These are phyloP conservation scores for Pulveroboletus frians DNA, from an alignment of 768 basidiomycete species.

Conservation along the genomic window DNA sequence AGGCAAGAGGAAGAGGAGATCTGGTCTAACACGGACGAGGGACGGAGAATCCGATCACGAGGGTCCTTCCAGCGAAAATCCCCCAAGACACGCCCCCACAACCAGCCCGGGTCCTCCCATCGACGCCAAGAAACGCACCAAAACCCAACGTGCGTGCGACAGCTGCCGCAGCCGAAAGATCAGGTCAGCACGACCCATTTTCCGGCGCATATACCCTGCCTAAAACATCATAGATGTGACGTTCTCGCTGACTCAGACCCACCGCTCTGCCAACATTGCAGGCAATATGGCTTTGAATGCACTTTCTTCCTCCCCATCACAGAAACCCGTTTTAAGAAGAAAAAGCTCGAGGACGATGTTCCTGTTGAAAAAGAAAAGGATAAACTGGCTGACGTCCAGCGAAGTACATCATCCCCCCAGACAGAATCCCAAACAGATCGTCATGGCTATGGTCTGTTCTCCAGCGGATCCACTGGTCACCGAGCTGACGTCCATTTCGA, in stretches of 20 bases:
- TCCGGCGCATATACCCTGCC: conserved; percentile 7
- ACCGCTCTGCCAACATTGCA: conserved; percentile 88
- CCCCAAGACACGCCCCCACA: conserved; percentile 32
- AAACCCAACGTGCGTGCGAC: conserved; percentile 90
- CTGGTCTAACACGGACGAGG: conserved; percentile 34
- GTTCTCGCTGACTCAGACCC: conserved; percentile 74
- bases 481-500: conserved; percentile 30
- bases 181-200: conserved; percentile 39
- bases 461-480: conserved; percentile 6
- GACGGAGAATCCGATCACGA: conserved; percentile 62
- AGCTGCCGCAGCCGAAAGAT: conserved; percentile 89
- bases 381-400: conserved; percentile 24
- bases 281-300: conserved; percentile 89
- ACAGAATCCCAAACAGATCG: conserved; percentile 50
- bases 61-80: conserved; percentile 43
- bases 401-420: conserved; percentile 41
- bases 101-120: conserved; percentile 29
- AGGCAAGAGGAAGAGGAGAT: conserved; percentile 64
- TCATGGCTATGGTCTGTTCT: conserved; percentile 54
- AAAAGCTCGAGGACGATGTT: conserved; percentile 72
- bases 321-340: conserved; percentile 98
- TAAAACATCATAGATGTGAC: conserved; percentile 56
- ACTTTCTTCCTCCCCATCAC: conserved; percentile 98
- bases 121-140: conserved; percentile 83
- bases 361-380: conserved; percentile 36